Evolutionary conservation across 108 stramenopile species (phyloP).

Genomic region (Conticribra weissflogii): DNA sequence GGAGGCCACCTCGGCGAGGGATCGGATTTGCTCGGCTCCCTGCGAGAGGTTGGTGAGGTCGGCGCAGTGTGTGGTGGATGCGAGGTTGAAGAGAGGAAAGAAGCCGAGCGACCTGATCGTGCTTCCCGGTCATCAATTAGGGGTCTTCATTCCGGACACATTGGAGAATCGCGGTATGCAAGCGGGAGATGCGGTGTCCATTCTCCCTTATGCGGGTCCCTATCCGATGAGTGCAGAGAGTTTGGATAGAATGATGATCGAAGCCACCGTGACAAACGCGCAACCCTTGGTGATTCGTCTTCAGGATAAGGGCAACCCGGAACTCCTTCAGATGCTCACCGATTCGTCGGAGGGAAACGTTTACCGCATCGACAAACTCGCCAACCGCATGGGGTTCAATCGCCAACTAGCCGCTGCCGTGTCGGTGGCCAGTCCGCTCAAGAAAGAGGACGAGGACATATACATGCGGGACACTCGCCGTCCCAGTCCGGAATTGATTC

Average conservation of each 20-base stretch:
- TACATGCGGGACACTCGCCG: constrained; percentile 56
- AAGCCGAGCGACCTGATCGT: constrained; percentile 85
- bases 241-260: constrained; percentile 91
- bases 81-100: constrained; percentile 78
- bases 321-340: constrained; percentile 73
- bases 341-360: constrained; percentile 83
- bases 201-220: constrained; percentile 90
- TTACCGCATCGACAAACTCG: constrained; percentile 91
- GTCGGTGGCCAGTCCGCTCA: constrained; percentile 66
- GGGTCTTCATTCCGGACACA: constrained; percentile 89
- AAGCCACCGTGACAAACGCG: constrained; percentile 86
- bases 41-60: constrained; percentile 87
- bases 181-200: constrained; percentile 90
- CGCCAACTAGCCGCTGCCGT: constrained; percentile 87
- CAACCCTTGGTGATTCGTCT: constrained; percentile 84
- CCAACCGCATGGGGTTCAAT: constrained; percentile 93
- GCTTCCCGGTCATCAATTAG: constrained; percentile 85
- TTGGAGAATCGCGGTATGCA: constrained; percentile 90
- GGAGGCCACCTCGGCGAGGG: constrained; percentile 89
- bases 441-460: constrained; percentile 44
- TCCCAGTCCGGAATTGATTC: constrained; percentile 78
- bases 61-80: constrained; percentile 90
- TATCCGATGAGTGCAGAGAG: constrained; percentile 92
- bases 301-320: constrained; percentile 84
- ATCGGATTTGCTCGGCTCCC: constrained; percentile 89